Evolutionary conservation across 2,329 filamentous ascomycete genomes (phyloP).

Genomic region (Bipolaris oryzae): DNA sequence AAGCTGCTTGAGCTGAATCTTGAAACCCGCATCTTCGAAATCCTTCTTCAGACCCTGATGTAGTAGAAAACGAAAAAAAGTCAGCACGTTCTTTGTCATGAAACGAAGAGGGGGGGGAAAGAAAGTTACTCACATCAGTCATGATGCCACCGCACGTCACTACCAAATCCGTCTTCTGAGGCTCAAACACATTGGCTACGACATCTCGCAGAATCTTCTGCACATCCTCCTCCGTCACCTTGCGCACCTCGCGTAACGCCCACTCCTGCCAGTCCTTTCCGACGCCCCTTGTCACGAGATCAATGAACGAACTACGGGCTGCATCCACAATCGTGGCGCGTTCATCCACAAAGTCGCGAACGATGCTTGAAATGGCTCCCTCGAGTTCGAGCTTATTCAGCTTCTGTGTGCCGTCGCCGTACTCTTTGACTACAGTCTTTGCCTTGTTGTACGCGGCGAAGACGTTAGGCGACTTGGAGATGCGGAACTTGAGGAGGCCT

Average conservation of each 20-base stretch:
- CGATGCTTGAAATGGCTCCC: slow-evolving; percentile 87
- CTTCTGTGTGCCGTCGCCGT: slow-evolving; percentile 71
- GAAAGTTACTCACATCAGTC: slow-evolving; percentile 70
- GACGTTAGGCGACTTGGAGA: slow-evolving; percentile 89
- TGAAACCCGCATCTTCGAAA: slow-evolving; percentile 78
- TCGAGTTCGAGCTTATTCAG: slow-evolving; percentile 86
- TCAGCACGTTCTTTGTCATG: background rate
- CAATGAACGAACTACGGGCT: slow-evolving; percentile 81
- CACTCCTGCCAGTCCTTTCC: slow-evolving; percentile 77
- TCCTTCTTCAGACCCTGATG: slow-evolving; percentile 73
- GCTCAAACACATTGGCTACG: slow-evolving; percentile 79
- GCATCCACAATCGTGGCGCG: slow-evolving; percentile 84
- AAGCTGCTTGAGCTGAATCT: slow-evolving; percentile 73
- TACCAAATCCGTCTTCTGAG: slow-evolving; percentile 81
- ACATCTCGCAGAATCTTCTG: slow-evolving; percentile 74
- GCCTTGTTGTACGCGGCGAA: slow-evolving; percentile 84
- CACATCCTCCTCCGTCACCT: slow-evolving; percentile 78
- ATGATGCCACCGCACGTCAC: slow-evolving; percentile 87
- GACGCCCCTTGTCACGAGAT: slow-evolving; percentile 77
- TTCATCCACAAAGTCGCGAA: slow-evolving; percentile 84
- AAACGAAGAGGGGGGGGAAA: slow-evolving; percentile 2
- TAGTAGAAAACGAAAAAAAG: background rate
- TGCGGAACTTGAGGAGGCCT: slow-evolving; percentile 80
- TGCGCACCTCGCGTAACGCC: slow-evolving; percentile 76
- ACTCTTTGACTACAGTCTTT: slow-evolving; percentile 73